Evolutionary conservation across 495 filamentous ascomycete genomes (phyloP), one percentile per base, ranked within the genome.

Genomic region (Emericellopsis terricola): DNA sequence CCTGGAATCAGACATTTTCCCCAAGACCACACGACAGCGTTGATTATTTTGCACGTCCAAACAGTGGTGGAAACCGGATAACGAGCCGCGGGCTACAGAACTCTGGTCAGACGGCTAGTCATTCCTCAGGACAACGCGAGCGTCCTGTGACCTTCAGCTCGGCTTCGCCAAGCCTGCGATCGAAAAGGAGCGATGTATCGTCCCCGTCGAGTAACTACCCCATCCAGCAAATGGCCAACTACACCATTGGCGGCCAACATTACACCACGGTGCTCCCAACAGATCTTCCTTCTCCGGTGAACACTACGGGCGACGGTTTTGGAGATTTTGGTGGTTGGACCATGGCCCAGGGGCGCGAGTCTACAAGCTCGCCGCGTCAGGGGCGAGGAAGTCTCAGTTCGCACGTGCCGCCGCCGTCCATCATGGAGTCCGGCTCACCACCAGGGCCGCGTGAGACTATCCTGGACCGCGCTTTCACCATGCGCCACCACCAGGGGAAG

Each of bases 321-420:
- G 55, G 62, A 14, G 64, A 69, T 37, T 11, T 69, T 27, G 64
- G 66, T 41, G 64, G 64, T 2, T 69, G 67, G 67, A 69, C 65
- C 13, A 57, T 59, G 7, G 64, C 67, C 10, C 65, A 69, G 36
- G 67, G 67, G 4, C 55, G 67, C 15, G 64, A 64, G 3, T 69
- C 67, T 5, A 53, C 62, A 0, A 65, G 47, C 40, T 64, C 62
- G 28, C 64, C 50, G 13, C 49, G 55, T 24, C 52, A 51, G 38
- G 55, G 50, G 8, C 52, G 57, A 11, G 59, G 50, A 10, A 60
- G 59, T 39, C 53, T 60, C 40, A 51, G 50, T 10, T 65, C 62
- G 28, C 55, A 44, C 26, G 48, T 41, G 30, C 51, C 27, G 36
- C 40, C 46, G 38, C 38, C 37, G 45, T 36, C 56, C 4, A 45